These are phyloP conservation scores for Penicillium dipodomyicola DNA, from an alignment of 495 filamentous ascomycete species.

Conservation along the genomic window DNA sequence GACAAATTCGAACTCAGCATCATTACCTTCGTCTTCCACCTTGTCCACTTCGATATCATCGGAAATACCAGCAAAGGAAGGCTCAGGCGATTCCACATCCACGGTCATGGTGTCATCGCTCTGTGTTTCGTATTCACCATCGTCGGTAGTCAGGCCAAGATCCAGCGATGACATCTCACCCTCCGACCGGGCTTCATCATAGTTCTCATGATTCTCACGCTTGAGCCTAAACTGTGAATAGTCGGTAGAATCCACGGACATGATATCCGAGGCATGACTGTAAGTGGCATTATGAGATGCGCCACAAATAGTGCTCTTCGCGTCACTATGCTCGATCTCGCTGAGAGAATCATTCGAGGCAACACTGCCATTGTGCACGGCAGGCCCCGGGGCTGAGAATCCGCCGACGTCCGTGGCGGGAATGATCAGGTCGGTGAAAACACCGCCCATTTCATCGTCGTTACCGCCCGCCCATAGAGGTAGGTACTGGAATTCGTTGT, in stretches of 20 bases:
- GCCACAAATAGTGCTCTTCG: conserved; percentile 30
- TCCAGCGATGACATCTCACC: not conserved
- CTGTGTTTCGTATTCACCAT: conserved; percentile 1
- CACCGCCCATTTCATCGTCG: conserved; percentile 54
- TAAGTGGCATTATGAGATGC: conserved; percentile 38
- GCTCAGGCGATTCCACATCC: conserved; percentile 7
- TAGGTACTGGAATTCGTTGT: conserved; percentile 51
- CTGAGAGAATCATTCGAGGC: conserved; percentile 28
- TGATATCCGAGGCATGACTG: conserved; percentile 27
- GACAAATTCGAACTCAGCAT: conserved; percentile 16
- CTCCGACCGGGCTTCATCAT: not conserved
- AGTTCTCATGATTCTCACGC: not conserved
- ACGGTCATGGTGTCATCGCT: conserved; percentile 14
- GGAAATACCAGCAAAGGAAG: conserved; percentile 7
- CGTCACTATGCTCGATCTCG: conserved; percentile 28
- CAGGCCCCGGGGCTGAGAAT: conserved; percentile 44
- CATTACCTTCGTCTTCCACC: conserved; percentile 9
- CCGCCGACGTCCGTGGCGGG: conserved; percentile 39
- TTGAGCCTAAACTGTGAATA: not conserved
- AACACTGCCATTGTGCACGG: conserved; percentile 40
- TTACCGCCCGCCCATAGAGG: conserved; percentile 56
- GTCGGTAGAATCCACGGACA: conserved; percentile 26
- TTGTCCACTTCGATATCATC: conserved; percentile 12
- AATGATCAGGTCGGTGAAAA: conserved; percentile 43
- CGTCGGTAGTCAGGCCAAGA: not conserved